These are phyloP conservation scores for Xylariaceae sp. DNA, from an alignment of 2,329 filamentous ascomycete genomes.

Conservation along the genomic window DNA sequence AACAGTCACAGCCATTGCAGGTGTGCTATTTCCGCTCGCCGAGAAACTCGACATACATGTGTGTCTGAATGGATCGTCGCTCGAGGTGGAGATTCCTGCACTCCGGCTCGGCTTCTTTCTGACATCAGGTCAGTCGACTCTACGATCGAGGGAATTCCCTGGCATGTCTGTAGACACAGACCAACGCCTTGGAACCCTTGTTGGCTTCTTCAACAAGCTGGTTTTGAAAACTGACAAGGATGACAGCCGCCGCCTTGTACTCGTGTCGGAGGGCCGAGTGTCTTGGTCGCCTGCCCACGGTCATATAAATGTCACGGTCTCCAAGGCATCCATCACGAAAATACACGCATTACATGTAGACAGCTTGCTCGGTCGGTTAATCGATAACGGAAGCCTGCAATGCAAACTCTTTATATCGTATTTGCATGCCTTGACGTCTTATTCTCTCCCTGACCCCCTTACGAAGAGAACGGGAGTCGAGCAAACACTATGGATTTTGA, in stretches of 20 bases:
- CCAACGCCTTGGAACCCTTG: slow-evolving; percentile 3
- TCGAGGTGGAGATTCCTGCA: slow-evolving; percentile 5
- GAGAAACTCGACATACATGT: background rate
- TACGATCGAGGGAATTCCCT: slow-evolving; percentile 6
- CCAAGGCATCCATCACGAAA: background rate
- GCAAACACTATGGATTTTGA: slow-evolving; percentile 47
- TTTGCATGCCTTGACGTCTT: slow-evolving; percentile 57
- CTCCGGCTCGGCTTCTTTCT: slow-evolving; percentile 5
- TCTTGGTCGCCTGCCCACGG: background rate
- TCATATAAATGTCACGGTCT: slow-evolving; percentile 2
- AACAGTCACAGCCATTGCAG: background rate
- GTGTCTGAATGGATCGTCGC: background rate
- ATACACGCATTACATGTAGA: slow-evolving; percentile 3
- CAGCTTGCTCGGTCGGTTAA: slow-evolving; percentile 1
- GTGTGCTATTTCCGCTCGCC: background rate
- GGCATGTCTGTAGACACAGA: slow-evolving; percentile 4
- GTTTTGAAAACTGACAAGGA: slow-evolving; percentile 8
- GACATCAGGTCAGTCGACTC: background rate
- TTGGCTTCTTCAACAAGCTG: slow-evolving; percentile 8
- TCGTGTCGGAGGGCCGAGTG: background rate
- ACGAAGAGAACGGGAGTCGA: slow-evolving; percentile 55
- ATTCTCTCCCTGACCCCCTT: slow-evolving; percentile 49
- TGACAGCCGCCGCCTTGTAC: background rate
- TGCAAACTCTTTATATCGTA: slow-evolving; percentile 11
- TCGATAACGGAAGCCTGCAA: slow-evolving; percentile 6